Conservation (phyloP, 2,329 filamentous ascomycete species). For the Beauveria pseudobassiana region DNA sequence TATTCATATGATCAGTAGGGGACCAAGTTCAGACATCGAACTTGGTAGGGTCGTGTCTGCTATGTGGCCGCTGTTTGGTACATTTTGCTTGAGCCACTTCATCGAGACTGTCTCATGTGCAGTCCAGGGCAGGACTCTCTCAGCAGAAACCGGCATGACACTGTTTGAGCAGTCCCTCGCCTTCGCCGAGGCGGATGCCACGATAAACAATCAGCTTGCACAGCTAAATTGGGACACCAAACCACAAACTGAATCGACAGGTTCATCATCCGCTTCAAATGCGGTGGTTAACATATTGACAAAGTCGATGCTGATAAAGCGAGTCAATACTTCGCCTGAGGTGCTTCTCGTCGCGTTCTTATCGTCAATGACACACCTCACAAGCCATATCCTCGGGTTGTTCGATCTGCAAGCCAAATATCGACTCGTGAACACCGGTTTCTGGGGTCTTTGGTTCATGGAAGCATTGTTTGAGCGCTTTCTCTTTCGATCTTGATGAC, state of each 20-base stretch:
- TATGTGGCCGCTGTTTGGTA: conserved; percentile 68
- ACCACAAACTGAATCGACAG: conserved; percentile 8
- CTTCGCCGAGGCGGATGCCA: conserved; percentile 90
- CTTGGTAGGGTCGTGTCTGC: conserved; percentile 69
- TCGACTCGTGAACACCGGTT: conserved; percentile 76
- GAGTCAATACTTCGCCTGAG: conserved; percentile 84
- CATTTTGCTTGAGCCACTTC: conserved; percentile 70
- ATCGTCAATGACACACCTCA: conserved; percentile 83
- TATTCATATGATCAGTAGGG: conserved; percentile 53
- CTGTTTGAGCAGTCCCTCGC: conserved; percentile 93
- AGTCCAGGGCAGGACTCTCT: conserved; percentile 70
- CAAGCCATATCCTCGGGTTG: conserved; percentile 74
- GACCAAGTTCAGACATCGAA: conserved; percentile 26
- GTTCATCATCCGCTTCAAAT: conserved; percentile 16
- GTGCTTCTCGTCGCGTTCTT: conserved; percentile 79
- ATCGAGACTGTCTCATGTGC: conserved; percentile 83
- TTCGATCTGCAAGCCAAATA: conserved; percentile 71
- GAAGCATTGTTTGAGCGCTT: conserved; percentile 70
- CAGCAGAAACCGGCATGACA: conserved; percentile 90
- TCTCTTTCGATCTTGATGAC: conserved; percentile 54
- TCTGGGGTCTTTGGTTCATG: conserved; percentile 92
- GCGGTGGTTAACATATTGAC: conserved; percentile 40
- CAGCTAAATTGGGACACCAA: conserved; percentile 52
- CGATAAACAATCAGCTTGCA: conserved; percentile 72
- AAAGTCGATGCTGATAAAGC: conserved; percentile 61